Evolutionary conservation across 73 alveolate species (phyloP), one percentile per base, ranked within the genome.

Genomic region (Paramecium sonneborni): DNA sequence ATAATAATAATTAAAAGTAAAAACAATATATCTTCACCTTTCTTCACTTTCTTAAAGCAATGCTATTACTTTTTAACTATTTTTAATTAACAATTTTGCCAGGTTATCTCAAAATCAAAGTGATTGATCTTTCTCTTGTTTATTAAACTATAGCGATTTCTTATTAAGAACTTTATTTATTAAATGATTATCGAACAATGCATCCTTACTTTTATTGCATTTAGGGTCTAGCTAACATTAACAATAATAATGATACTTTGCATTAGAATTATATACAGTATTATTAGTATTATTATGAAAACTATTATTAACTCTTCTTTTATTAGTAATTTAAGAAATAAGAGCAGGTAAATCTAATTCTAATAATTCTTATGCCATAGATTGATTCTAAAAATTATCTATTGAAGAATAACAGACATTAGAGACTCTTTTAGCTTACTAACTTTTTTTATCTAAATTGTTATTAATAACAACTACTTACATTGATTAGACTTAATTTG

Each of bases 31-130:
- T 74, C 34, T 32, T 62, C 84, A 15, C 84, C 21, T 15, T 62
- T 26, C 28, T 70, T 44, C 55, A 23, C 18, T 79, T 41, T 37
- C 86, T 72, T 18, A 23, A 12, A 8, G 55, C 55, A 21, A 72
- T 32, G 57, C 86, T 72, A 15, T 72, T 35, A 37, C 86, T 72
- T 38, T 72, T 72, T 72, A 72, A 72, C 24, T 72, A 72, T 34
- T 38, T 72, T 20, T 79, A 46, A 79, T 46, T 79, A 3, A 79
- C 90, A 15, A 79, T 79, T 39, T 79, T 79, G 8, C 90, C 90
- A 23, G 90, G 90, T 34, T 79, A 15, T 23, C 90, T 79, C 5
- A 79, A 2, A 11, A 79, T 41, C 72, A 43, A 8, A n/a, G 44
- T 79, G 7, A 79, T 24, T 14, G 57, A 32, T 72, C 86, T 72